Evolutionary conservation across 2,329 filamentous ascomycete species (phyloP), one percentile per base, ranked within the genome.

Genomic region (Pleomassaria siparia): DNA sequence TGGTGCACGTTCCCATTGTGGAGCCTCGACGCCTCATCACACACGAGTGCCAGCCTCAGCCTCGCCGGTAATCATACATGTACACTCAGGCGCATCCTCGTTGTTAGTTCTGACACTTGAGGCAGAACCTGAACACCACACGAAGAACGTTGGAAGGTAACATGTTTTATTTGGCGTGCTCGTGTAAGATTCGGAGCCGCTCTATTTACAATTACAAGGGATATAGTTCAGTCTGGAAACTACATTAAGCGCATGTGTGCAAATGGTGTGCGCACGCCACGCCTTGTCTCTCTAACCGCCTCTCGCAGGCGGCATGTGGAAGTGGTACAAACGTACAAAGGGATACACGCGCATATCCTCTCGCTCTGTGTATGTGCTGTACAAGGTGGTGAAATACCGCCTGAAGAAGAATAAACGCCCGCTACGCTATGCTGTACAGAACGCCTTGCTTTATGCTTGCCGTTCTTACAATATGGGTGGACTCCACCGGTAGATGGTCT

Each of bases 381-480:
- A 40, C 26, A 43, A 32, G 9, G 11, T n/a, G n/a, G n/a, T 49
- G 16, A 3, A 28, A 44, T n/a, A 40, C 15, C 11, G 25, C 25
- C 36, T 51, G 40, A 53, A 46, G 45, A 42, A 44, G 43, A 45
- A 55, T 7, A 52, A 65, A 68, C 63, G 62, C 66, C 66, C 63
- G 63, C 66, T 64, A 64, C 56, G 59, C 54, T 56, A 60, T 62
- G 58, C 56, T 48, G 56, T 62, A 54, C 57, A 51, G 46, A 49
- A 50, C 46, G 56, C 41, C 21, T 30, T 35, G 40, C 40, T 30
- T 37, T n/a, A n/a, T n/a, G n/a, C n/a, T 37, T 37, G 20, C 35
- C 24, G 9, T 37, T 50, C 45, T 43, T 54, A 28, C n/a, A 50
- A 39, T 40, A 40, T 29, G 43, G 48, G 51, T 49, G 47, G 20